phyloP scores from a whole-genome alignment of 2,329 filamentous ascomycete genomes.

The Penicillium janthinellum region DNA sequence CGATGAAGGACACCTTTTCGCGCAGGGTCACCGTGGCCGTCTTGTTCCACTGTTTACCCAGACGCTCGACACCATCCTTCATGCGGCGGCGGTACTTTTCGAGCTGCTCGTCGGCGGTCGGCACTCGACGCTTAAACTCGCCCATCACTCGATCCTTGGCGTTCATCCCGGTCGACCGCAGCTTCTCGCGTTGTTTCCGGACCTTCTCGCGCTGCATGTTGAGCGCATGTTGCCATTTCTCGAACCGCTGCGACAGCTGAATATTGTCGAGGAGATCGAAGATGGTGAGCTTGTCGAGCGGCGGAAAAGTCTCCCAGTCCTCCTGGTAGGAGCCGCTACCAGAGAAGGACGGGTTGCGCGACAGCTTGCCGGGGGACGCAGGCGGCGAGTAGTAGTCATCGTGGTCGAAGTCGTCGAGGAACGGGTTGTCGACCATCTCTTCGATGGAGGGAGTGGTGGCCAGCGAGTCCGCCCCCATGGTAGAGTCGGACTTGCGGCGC shows the following conservation, averaged over 20 bases:
- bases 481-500: constrained; percentile 27
- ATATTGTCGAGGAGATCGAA: constrained; percentile 95
- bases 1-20: constrained; percentile 96
- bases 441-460: constrained; percentile 29
- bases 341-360: constrained; percentile 79
- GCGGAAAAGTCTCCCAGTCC: constrained; percentile 83
- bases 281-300: constrained; percentile 83
- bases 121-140: constrained; percentile 84
- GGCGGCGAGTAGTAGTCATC: constrained; percentile 36
- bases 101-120: constrained; percentile 86
- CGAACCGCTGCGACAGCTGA: constrained; percentile 83
- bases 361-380: constrained; percentile 52
- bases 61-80: constrained; percentile 83
- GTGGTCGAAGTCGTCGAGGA: constrained; percentile 33
- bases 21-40: constrained; percentile 82
- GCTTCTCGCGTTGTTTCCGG: constrained; percentile 74
- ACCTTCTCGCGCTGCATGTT: constrained; percentile 83
- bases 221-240: constrained; percentile 83
- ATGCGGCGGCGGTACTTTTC: constrained; percentile 88
- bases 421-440: constrained; percentile 28
- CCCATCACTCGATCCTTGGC: constrained; percentile 90
- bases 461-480: constrained; percentile 26
- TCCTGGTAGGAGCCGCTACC: constrained; percentile 82
- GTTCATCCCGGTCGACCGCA: constrained; percentile 73
- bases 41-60: constrained; percentile 84